These are phyloP conservation scores for Hypoxylon cercidicola DNA, from an alignment of 495 filamentous ascomycete species.

Conservation along the genomic window DNA sequence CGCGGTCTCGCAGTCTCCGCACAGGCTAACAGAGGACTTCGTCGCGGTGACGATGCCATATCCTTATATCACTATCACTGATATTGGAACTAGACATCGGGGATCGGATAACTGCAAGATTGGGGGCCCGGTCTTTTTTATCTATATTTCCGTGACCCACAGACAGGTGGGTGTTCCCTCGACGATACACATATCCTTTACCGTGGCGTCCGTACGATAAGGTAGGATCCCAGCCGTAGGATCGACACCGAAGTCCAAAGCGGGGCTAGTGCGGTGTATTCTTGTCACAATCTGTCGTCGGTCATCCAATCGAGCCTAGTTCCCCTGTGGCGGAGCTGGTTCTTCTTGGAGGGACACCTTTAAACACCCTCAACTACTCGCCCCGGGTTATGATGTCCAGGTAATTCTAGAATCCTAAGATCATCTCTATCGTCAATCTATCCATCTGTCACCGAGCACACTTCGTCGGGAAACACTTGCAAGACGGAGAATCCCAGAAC, in stretches of 20 bases:
- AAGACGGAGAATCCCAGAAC: conserved; percentile 13
- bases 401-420: conserved; percentile 23
- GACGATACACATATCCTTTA: conserved; percentile 12
- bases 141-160: background rate
- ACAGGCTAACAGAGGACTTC: no score
- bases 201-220: conserved; percentile 7
- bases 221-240: conserved; percentile 23
- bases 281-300: conserved; percentile 29
- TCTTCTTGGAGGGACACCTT: conserved; percentile 20
- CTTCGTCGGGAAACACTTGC: conserved; percentile 19
- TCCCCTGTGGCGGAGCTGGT: conserved; percentile 37
- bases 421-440: conserved; percentile 9
- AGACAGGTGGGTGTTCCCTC: background rate
- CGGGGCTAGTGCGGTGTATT: conserved; percentile 33
- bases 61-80: background rate
- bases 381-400: conserved; percentile 2
- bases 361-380: conserved; percentile 29
- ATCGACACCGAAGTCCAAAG: conserved; percentile 43
- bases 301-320: conserved; percentile 45
- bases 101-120: background rate
- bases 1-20: no score
- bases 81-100: conserved; percentile 3
- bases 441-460: conserved; percentile 37
- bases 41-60: background rate
- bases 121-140: conserved; percentile 12